phyloP scores from a whole-genome alignment of 2,329 filamentous ascomycete genomes.

The Xylaria polymorpha region DNA sequence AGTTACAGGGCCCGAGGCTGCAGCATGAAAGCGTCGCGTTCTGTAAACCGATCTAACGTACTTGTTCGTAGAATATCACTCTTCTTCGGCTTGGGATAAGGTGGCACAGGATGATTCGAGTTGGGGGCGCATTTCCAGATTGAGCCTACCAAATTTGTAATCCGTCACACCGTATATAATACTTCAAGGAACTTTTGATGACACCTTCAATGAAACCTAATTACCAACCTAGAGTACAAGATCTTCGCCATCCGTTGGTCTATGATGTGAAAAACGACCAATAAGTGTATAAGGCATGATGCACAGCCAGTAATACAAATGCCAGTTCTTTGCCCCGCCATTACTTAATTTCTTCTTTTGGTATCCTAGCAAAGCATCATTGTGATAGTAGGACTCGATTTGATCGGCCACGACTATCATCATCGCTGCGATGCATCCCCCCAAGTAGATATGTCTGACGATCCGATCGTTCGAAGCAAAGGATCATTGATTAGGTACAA shows the following conservation, averaged over 20 bases:
- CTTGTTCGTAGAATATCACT: neutral
- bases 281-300: slow-evolving; percentile 47
- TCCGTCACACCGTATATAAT: slow-evolving; percentile 10
- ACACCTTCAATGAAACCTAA: slow-evolving; percentile 45
- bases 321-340: slow-evolving; percentile 44
- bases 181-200: slow-evolving; percentile 26
- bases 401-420: slow-evolving; percentile 32
- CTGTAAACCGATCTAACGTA: neutral
- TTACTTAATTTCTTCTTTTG: slow-evolving; percentile 44
- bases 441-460: slow-evolving; percentile 28
- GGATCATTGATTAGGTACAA: slow-evolving; percentile 39
- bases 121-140: neutral
- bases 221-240: slow-evolving; percentile 52
- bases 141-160: neutral
- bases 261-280: slow-evolving; percentile 47
- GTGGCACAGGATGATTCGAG: neutral
- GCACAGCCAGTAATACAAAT: slow-evolving; percentile 51
- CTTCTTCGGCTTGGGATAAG: neutral
- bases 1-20: neutral
- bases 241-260: slow-evolving; percentile 48
- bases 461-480: slow-evolving; percentile 32
- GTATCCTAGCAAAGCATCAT: slow-evolving; percentile 36
- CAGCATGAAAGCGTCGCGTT: neutral
- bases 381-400: slow-evolving; percentile 23
- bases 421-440: slow-evolving; percentile 34